Conservation (phyloP, 1,284 basidiomycete species). For the Veloporphyrellus conicus region DNA sequence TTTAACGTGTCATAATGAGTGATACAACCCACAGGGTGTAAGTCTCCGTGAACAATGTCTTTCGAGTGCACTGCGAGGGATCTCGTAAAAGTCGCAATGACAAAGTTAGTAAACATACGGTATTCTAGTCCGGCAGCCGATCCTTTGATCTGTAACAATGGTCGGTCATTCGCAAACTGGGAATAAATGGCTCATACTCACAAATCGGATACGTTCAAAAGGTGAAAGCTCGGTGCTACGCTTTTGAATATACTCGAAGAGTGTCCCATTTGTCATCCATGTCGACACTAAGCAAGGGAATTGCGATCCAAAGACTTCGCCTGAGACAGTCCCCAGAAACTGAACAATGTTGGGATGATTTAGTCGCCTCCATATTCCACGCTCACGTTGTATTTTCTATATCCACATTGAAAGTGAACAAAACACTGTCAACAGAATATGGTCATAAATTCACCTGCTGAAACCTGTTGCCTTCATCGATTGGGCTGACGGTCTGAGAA, state of each 20-base stretch:
- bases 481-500: neutral
- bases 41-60: slow-evolving; percentile 4
- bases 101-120: neutral
- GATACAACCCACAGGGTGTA: neutral
- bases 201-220: slow-evolving; percentile 1
- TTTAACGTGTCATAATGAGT: neutral
- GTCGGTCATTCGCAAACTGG: neutral
- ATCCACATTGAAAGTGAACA: neutral
- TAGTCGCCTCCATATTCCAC: slow-evolving; percentile 6
- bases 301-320: slow-evolving; percentile 4
- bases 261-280: slow-evolving; percentile 13
- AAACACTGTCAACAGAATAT: neutral
- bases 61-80: slow-evolving; percentile 4
- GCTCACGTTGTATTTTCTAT: slow-evolving; percentile 8
- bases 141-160: neutral
- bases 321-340: neutral
- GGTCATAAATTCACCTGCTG: neutral
- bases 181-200: neutral
- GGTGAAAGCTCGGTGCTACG: neutral
- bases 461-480: neutral
- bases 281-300: slow-evolving; percentile 7
- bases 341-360: slow-evolving; percentile 8
- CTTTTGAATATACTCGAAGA: neutral
- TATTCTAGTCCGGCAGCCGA: slow-evolving; percentile 3
- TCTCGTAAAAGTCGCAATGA: neutral